phyloP scores from a whole-genome alignment of 805 yeast species.

The Clavispora santaluciae region DNA sequence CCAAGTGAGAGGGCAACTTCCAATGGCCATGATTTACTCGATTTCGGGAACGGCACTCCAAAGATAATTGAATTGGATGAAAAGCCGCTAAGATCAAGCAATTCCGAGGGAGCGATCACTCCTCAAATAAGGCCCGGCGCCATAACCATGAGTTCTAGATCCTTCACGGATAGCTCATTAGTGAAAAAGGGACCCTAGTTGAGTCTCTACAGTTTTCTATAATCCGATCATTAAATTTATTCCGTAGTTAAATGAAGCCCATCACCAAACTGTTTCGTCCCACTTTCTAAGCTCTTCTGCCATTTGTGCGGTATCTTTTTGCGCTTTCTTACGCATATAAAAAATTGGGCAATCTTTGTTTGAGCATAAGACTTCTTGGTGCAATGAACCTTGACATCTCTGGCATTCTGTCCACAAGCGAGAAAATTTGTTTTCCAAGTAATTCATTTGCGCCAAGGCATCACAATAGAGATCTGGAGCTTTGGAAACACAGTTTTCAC shows the following conservation, averaged over 20 bases:
- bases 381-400: slow-evolving; percentile 92
- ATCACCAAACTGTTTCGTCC: slow-evolving; percentile 55
- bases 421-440: slow-evolving; percentile 75
- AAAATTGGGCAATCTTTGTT: slow-evolving; percentile 97
- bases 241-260: background rate
- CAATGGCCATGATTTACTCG: background rate
- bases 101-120: slow-evolving; percentile 24
- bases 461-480: slow-evolving; percentile 72
- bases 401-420: slow-evolving; percentile 98
- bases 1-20: slow-evolving; percentile 3
- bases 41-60: slow-evolving; percentile 4
- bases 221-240: background rate
- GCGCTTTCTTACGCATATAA: slow-evolving; percentile 89
- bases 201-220: background rate
- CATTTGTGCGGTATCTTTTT: slow-evolving; percentile 61
- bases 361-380: slow-evolving; percentile 92
- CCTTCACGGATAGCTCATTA: slow-evolving; percentile 30
- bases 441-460: slow-evolving; percentile 74
- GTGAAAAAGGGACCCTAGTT: slow-evolving; percentile 1
- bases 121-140: slow-evolving; percentile 26
- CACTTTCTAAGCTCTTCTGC: slow-evolving; percentile 58
- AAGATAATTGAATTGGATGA: slow-evolving; percentile 10
- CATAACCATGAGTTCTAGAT: slow-evolving; percentile 24
- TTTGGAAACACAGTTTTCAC: slow-evolving; percentile 70
- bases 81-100: slow-evolving; percentile 11